Evolutionary conservation across 495 filamentous ascomycete genomes (phyloP).

Genomic region (Annulohypoxylon moriforme): DNA sequence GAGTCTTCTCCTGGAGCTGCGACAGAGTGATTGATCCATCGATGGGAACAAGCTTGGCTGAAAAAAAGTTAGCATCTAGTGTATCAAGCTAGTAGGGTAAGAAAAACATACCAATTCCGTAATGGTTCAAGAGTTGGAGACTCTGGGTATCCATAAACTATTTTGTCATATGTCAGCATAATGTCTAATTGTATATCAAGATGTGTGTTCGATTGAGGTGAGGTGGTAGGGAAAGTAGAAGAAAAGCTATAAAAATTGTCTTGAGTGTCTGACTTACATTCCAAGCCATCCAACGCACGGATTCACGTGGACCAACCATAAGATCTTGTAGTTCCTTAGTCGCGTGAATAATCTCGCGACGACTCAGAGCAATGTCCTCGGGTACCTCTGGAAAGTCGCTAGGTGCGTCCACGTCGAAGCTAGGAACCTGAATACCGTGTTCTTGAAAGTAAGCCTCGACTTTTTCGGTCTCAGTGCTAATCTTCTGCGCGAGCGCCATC

Average conservation of each 20-base stretch:
- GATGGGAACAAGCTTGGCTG: conserved; percentile 55
- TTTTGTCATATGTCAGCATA: conserved; percentile 16
- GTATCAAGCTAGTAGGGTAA: neutral
- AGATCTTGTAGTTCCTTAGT: conserved; percentile 54
- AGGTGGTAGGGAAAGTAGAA: neutral
- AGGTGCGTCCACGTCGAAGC: conserved; percentile 53
- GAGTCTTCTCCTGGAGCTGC: conserved; percentile 55
- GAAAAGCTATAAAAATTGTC: neutral
- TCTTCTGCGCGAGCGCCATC: conserved; percentile 52
- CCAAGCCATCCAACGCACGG: conserved; percentile 56
- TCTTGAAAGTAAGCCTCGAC: conserved; percentile 54
- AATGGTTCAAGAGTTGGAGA: conserved; percentile 55
- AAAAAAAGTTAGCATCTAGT: conserved; percentile 12
- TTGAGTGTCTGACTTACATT: conserved; percentile 43
- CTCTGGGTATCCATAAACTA: conserved; percentile 56
- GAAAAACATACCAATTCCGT: conserved; percentile 49
- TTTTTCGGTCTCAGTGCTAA: conserved; percentile 54
- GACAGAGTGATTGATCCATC: conserved; percentile 55
- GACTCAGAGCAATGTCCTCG: conserved; percentile 50
- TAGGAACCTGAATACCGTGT: conserved; percentile 51
- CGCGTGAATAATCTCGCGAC: conserved; percentile 53
- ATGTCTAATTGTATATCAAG: neutral
- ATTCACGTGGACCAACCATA: conserved; percentile 57
- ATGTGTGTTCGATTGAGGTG: neutral
- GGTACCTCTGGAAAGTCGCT: conserved; percentile 55